Conservation (phyloP, 176 grass and related monocot species). For the Aegilops umbellulata region DNA sequence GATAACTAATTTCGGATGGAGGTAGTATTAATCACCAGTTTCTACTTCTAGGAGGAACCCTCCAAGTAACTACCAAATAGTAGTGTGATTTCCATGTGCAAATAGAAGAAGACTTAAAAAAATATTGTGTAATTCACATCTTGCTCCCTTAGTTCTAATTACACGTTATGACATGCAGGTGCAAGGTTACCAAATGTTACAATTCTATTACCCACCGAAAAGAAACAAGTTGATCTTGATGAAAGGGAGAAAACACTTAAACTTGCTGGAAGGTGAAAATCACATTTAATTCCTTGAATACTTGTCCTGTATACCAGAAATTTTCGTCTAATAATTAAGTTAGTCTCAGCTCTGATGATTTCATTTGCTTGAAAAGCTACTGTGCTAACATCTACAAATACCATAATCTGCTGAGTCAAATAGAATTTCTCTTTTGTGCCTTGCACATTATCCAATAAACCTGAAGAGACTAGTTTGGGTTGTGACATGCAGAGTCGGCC, state of each 20-base stretch:
- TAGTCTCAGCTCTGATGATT: background rate
- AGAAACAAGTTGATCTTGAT: conserved; percentile 66
- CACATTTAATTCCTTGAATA: background rate
- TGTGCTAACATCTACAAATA: background rate
- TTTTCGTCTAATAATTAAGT: background rate
- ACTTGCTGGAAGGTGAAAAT: conserved; percentile 84
- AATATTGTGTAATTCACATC: background rate
- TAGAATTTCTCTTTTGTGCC: background rate
- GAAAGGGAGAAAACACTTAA: conserved; percentile 67
- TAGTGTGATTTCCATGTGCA: background rate
- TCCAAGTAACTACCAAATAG: background rate
- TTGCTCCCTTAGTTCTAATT: conserved; percentile 26
- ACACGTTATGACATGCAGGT: conserved; percentile 52
- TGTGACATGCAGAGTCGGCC: conserved; percentile 61
- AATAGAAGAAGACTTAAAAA: conserved; percentile 8
- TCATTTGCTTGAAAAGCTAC: background rate
- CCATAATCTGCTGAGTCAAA: background rate
- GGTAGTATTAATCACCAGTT: background rate
- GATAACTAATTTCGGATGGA: too few species aligned
- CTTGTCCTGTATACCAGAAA: background rate
- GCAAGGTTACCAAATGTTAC: conserved; percentile 82
- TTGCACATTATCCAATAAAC: conserved; percentile 3
- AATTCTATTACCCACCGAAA: conserved; percentile 76
- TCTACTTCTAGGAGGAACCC: conserved; percentile 11
- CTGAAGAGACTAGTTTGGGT: conserved; percentile 29